Percentiles rank a stretch among this genome's conserved stretches.
Evolutionary conservation across 257 asterid species (phyloP).

Genomic region (Osmanthus fragrans): DNA sequence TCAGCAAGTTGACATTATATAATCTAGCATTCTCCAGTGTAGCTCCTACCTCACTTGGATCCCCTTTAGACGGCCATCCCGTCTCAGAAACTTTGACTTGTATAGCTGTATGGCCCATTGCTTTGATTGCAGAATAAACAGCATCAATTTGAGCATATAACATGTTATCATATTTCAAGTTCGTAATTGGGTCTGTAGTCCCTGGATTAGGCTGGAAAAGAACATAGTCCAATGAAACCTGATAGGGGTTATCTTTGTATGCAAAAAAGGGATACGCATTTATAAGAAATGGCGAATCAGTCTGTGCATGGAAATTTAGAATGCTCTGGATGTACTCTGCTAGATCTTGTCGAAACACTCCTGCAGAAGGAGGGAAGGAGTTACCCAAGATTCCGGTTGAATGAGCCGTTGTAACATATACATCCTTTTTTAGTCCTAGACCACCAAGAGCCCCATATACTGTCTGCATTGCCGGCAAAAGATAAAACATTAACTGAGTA

Average conservation of each 20-base stretch:
- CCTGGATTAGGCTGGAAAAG: slow-evolving; percentile 82
- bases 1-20: slow-evolving; percentile 66
- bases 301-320: slow-evolving; percentile 55
- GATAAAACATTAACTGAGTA: slow-evolving; percentile 39
- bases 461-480: slow-evolving; percentile 76
- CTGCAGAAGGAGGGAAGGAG: slow-evolving; percentile 85
- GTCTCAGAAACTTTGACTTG: slow-evolving; percentile 77
- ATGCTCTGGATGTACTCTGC: slow-evolving; percentile 41
- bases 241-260: slow-evolving; percentile 57
- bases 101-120: slow-evolving; percentile 54
- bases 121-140: slow-evolving; percentile 63
- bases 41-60: slow-evolving; percentile 69
- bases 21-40: slow-evolving; percentile 66
- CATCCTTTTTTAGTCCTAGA: slow-evolving; percentile 49
- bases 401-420: slow-evolving; percentile 75
- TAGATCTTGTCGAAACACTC: slow-evolving; percentile 57
- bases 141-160: slow-evolving; percentile 87
- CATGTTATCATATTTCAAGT: slow-evolving; percentile 82
- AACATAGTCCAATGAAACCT: slow-evolving; percentile 58
- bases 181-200: slow-evolving; percentile 51
- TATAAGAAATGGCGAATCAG: slow-evolving; percentile 67
- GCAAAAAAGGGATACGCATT: slow-evolving; percentile 92
- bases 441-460: slow-evolving; percentile 42
- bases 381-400: slow-evolving; percentile 43
- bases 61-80: slow-evolving; percentile 97